Percentiles rank a stretch among this genome's conserved stretches.
Conservation (phyloP, 2,329 filamentous ascomycete genomes). For the Penicillium expansum region DNA sequence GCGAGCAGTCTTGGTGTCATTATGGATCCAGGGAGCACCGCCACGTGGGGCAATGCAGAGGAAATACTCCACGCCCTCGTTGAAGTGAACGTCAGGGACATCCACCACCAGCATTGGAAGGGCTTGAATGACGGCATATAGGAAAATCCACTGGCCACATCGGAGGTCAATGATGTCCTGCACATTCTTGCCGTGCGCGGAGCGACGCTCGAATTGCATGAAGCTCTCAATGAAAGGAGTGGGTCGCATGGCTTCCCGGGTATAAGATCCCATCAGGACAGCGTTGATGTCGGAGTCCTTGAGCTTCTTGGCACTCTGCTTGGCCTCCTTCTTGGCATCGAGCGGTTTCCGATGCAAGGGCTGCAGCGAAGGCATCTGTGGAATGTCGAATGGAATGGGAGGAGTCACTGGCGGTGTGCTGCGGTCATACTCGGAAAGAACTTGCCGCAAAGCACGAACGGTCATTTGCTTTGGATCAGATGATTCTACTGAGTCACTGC, state of each 20-base stretch:
- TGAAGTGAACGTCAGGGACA: constrained; percentile 45
- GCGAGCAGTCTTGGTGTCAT: constrained; percentile 44
- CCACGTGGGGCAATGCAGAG: constrained; percentile 50
- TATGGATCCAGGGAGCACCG: constrained; percentile 49
- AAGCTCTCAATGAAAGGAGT: constrained; percentile 49
- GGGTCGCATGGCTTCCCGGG: constrained; percentile 63
- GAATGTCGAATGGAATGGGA: constrained; percentile 85
- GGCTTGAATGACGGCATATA: constrained; percentile 51
- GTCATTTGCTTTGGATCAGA: constrained; percentile 56
- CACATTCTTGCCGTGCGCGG: constrained; percentile 43
- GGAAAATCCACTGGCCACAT: constrained; percentile 53
- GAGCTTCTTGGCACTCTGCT: constrained; percentile 67
- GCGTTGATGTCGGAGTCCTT: constrained; percentile 75
- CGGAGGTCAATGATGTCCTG: constrained; percentile 48
- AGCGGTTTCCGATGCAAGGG: constrained; percentile 63
- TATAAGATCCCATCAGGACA: constrained; percentile 77
- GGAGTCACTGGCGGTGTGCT: constrained; percentile 86
- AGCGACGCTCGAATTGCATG: constrained; percentile 48
- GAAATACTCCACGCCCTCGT: constrained; percentile 50
- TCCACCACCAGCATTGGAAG: constrained; percentile 51
- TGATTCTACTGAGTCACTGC: constrained; percentile 39
- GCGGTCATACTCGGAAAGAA: constrained; percentile 84
- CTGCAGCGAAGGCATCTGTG: constrained; percentile 69
- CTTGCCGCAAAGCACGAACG: constrained; percentile 68
- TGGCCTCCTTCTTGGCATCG: constrained; percentile 70